A percentile compares a stretch with the other conserved stretches of the same genome.
phyloP scores from a whole-genome alignment of 2,329 filamentous ascomycete species.

The Hypoxylon sp. region DNA sequence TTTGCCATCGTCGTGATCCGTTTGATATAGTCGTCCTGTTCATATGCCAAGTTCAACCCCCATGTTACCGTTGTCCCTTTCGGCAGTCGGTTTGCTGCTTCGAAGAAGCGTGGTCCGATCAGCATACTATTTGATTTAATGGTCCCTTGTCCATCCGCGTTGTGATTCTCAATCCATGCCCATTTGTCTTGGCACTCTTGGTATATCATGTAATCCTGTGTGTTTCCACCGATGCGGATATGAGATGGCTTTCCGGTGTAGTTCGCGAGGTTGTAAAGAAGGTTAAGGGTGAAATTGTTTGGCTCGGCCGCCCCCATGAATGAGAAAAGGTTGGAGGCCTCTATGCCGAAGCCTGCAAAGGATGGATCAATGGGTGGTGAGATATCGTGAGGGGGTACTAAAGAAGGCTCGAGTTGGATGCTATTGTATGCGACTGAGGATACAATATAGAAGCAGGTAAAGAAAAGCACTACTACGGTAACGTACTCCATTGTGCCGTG shows the following conservation, averaged over 20 bases:
- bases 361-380: constrained; percentile 56
- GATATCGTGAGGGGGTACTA: constrained; percentile 25
- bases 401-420: constrained; percentile 32
- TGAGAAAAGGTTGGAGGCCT: constrained; percentile 67
- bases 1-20: constrained; percentile 60
- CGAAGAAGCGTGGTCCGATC: constrained; percentile 64
- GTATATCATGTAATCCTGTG: constrained; percentile 65
- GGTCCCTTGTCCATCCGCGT: constrained; percentile 58
- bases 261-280: constrained; percentile 64
- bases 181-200: constrained; percentile 56
- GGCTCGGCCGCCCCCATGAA: constrained; percentile 61
- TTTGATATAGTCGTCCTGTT: constrained; percentile 60
- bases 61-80: constrained; percentile 64
- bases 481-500: constrained; percentile 18
- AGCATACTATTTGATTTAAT: constrained; percentile 61
- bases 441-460: background rate
- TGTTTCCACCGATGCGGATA: constrained; percentile 66
- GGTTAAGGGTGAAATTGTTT: constrained; percentile 63
- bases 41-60: constrained; percentile 65
- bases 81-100: constrained; percentile 64
- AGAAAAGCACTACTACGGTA: constrained; percentile 2
- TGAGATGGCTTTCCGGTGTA: constrained; percentile 64
- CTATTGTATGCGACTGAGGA: constrained; percentile 15
- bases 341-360: constrained; percentile 66
- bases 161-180: constrained; percentile 57